These are phyloP conservation scores for Cladobotryum protrusum DNA, from an alignment of 2,329 filamentous ascomycete genomes.

Conservation along the genomic window DNA sequence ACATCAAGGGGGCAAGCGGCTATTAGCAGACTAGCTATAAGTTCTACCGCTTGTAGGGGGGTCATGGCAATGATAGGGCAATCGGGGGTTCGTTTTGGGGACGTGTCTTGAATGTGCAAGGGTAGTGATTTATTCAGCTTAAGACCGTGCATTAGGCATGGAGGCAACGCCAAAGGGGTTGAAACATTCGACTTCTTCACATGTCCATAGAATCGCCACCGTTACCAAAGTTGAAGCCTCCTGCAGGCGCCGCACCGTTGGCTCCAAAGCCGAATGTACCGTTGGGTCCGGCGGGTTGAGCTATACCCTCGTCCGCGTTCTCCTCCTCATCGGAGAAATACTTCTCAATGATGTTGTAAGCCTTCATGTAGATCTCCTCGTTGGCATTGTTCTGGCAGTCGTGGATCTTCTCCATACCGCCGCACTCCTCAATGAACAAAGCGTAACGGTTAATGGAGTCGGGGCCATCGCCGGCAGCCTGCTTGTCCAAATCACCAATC, in stretches of 20 bases:
- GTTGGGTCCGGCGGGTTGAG: constrained; percentile 61
- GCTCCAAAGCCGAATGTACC: constrained; percentile 76
- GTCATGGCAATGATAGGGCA: constrained; percentile 7
- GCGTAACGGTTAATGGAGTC: constrained; percentile 93
- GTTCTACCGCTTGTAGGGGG: constrained; percentile 5
- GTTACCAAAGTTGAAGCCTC: constrained; percentile 91
- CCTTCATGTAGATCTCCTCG: constrained; percentile 99
- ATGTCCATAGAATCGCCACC: constrained; percentile 60
- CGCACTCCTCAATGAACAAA: constrained; percentile 96
- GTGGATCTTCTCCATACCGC: constrained; percentile 99
- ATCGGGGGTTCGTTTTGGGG: constrained; percentile 4
- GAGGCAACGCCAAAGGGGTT: constrained; percentile 1
- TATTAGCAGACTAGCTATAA: constrained; percentile 6
- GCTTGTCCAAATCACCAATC: constrained; percentile 98
- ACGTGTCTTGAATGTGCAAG: constrained; percentile 5
- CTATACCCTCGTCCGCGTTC: constrained; percentile 74
- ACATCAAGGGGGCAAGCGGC: constrained; percentile 24
- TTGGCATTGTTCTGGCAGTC: constrained; percentile 99
- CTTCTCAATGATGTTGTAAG: constrained; percentile 99
- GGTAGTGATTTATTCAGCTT: neutral
- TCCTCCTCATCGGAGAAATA: constrained; percentile 99
- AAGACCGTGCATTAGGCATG: constrained; percentile 5
- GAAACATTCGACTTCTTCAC: constrained; percentile 34
- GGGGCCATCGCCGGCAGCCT: constrained; percentile 66
- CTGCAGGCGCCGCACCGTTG: constrained; percentile 56